These are phyloP conservation scores for Amylostereum areolatum DNA, from an alignment of 1,284 basidiomycete genomes.

Conservation along the genomic window DNA sequence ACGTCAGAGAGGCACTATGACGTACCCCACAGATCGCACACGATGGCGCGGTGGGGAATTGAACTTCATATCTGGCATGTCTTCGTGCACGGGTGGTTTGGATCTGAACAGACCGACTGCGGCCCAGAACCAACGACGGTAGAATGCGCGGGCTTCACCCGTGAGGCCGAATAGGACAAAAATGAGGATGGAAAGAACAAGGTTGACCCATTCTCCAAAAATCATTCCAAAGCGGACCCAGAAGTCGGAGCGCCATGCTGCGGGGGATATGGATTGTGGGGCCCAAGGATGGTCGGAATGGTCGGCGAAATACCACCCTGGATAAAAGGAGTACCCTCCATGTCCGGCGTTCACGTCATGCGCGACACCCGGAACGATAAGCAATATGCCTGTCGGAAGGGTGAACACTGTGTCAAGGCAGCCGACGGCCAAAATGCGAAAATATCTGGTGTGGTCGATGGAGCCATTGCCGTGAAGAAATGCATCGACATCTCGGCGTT, in stretches of 20 bases:
- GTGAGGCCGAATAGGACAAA: background rate
- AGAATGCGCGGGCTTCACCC: background rate
- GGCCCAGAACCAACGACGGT: background rate
- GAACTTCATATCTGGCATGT: too few species aligned
- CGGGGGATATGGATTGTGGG: background rate
- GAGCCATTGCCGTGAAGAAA: background rate
- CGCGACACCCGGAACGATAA: background rate
- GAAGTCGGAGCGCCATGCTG: background rate
- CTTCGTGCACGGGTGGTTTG: too few species aligned
- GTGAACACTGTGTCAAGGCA: background rate
- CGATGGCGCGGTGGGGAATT: too few species aligned
- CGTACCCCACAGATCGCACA: too few species aligned
- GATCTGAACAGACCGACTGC: too few species aligned
- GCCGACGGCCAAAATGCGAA: background rate
- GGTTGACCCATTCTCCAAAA: background rate
- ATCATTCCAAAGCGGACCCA: background rate
- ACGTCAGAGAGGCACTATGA: too few species aligned
- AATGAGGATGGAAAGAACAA: background rate
- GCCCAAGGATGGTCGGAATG: background rate
- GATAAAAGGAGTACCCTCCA: background rate
- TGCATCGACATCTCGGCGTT: background rate
- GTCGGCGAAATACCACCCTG: background rate
- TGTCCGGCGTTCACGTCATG: background rate
- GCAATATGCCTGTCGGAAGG: background rate
- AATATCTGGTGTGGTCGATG: background rate